Evolutionary conservation across 495 filamentous ascomycete genomes (phyloP), one percentile per base, ranked within the genome.

Genomic region (Neurospora sp.): DNA sequence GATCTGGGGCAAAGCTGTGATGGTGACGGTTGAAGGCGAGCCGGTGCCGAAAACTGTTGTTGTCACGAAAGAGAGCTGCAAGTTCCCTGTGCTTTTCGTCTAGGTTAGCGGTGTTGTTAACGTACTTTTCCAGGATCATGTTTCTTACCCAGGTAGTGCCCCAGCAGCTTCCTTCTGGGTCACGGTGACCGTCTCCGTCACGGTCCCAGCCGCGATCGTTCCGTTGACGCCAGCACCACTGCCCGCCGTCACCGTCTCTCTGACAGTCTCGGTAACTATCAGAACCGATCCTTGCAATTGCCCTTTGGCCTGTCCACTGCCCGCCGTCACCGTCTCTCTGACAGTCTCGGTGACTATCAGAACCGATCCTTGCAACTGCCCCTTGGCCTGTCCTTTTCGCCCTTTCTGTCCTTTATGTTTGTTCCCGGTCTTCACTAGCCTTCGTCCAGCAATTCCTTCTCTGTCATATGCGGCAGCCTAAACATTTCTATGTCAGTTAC

Each of bases 301-400:
- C 35, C 35, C 35, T 35, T 35, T 35, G 35, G 35, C 35, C 35
- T 35, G 35, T 35, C 74, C 76, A 22, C 68, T 75, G 18, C 79
- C 79, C 9, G 80, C 80, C 4, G 80, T 82, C 31, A 82, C 73
- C 27, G 79, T 82, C 70, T 78, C 75, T 41, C 73, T 70, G 16
- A 83, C 68, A 2, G 83, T 84, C 76, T 82, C 80, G 53, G 83
- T 85, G 27, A 85, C 80, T 3, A 81, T 82, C 69, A 74, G 70
- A 27, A 68, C 72, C 71, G 53, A 78, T 44, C 72, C 48, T 14
- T 79, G 40, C 42, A 77, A 71, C 35, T 37, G 31, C 40, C 16
- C 42, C 72, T 10, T 31, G 27, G 20, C 71, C 69, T 70, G 68
- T 72, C 74, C 40, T 73, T 40, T 38, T 68, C 71, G 22, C 70